Base-by-base conservation (phyloP, 352 stramenopile species). In the Globisporangium recalcitrans region DNA sequence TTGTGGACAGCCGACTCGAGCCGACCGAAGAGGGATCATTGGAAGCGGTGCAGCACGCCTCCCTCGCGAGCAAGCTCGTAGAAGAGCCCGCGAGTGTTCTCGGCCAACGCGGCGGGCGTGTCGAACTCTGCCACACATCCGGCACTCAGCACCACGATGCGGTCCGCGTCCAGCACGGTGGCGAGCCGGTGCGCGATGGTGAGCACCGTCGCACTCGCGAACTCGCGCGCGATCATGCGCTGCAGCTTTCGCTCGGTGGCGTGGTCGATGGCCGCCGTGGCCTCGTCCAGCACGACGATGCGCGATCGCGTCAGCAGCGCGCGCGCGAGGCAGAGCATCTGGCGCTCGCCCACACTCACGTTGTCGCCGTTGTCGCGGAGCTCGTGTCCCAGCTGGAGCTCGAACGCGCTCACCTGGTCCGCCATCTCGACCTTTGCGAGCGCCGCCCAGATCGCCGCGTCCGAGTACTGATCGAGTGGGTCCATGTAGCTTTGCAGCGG, bases 161-260 rank as follows among this genome's bases (percentile, higher is more conserved):
- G 80, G 70, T 99, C 95, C 54, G 91, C 97, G 72, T 98, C 95
- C 57, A 98, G 97, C 63, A 99, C 93, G 22, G 97, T 98, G 59
- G 98, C 87, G 19, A 99, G 73, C 10, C 96, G 82, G 73, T 99
- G 97, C 14, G 97, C 97, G 60, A 99, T 97, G 4, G 96, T 98
- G 29, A 99, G 61, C 22, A 98, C 75, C 0, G 98, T 99, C 40
- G 88, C 97, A 31, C 88, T 61, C 19, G 65, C 61, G 62, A 99
- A 99, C 58, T 85, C 80, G 38, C 72, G 65, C 38, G 79, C 78
- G 67, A 99, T 91, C 44, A 93, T 75, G 7, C 69, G 60, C 74
- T 93, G 85, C 26, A 97, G 58, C 38, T 75, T 63, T 32, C 61
- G 61, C 54, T 91, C 83, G 13, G 78, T 97, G 8, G 85, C 82